Conservation (phyloP, 768 basidiomycete species). For the Sarcomyxa edulis region DNA sequence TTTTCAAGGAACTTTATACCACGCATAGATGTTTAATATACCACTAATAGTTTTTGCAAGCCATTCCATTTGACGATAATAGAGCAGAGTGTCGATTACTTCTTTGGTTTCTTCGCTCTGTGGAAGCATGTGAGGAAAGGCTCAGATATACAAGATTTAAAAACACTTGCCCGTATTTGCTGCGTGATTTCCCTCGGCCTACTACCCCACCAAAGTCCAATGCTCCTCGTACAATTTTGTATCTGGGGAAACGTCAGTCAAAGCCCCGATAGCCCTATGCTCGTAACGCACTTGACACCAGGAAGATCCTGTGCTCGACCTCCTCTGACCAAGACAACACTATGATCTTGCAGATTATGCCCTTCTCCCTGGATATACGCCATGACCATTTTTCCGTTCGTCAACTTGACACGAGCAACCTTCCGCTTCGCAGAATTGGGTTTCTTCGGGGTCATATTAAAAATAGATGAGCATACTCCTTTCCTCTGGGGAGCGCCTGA, state of each 20-base stretch:
- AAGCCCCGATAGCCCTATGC: neutral
- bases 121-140: slow-evolving; percentile 9
- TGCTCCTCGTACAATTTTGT: slow-evolving; percentile 92
- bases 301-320: slow-evolving; percentile 97
- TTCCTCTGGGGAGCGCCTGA: slow-evolving; percentile 80
- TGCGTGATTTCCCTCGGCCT: slow-evolving; percentile 73
- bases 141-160: neutral
- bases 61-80: neutral
- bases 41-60: neutral
- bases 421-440: slow-evolving; percentile 99
- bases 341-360: slow-evolving; percentile 96
- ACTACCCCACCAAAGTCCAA: slow-evolving; percentile 90
- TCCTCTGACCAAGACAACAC: slow-evolving; percentile 91
- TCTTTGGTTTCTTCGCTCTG: slow-evolving; percentile 85
- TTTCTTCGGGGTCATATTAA: slow-evolving; percentile 88
- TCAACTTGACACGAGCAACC: slow-evolving; percentile 89
- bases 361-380: slow-evolving; percentile 98
- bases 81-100: slow-evolving; percentile 30
- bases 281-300: slow-evolving; percentile 75
- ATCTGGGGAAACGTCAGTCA: slow-evolving; percentile 41
- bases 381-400: slow-evolving; percentile 82
- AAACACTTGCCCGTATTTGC: slow-evolving; percentile 76
- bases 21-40: too few species aligned
- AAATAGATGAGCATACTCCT: slow-evolving; percentile 82
- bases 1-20: neutral